phyloP scores from a whole-genome alignment of 768 basidiomycete genomes.

The Mycena leptocephala region DNA sequence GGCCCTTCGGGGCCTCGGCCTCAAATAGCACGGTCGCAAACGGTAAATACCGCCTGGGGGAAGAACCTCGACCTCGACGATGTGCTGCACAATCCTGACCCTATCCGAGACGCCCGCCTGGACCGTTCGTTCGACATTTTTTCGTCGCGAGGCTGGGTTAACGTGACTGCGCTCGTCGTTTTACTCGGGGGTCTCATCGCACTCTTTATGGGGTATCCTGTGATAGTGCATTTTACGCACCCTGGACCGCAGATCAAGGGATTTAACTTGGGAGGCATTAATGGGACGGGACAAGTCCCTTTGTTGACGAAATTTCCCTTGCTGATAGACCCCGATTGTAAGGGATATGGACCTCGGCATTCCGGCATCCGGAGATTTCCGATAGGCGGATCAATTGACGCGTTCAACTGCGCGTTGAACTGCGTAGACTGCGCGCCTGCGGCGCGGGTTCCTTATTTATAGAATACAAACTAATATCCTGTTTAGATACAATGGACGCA shows the following conservation, averaged over 20 bases:
- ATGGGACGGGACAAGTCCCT: conserved; percentile 91
- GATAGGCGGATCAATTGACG: too few species aligned
- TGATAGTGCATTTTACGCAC: conserved; percentile 72
- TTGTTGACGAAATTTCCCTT: conserved; percentile 75
- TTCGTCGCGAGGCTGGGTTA: conserved; percentile 88
- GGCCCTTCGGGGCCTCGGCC: conserved; percentile 53
- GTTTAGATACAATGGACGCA: too few species aligned
- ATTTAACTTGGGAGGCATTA: conserved; percentile 92
- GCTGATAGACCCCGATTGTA: conserved; percentile 83
- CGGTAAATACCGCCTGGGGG: conserved; percentile 84
- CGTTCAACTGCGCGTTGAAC: too few species aligned
- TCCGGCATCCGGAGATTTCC: too few species aligned
- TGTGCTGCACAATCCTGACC: conserved; percentile 93
- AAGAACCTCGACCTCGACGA: conserved; percentile 93
- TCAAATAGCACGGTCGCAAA: conserved; percentile 64
- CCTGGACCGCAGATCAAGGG: conserved; percentile 57
- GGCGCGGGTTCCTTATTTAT: too few species aligned
- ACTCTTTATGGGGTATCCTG: conserved; percentile 92
- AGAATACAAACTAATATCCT: too few species aligned
- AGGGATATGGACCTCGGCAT: too few species aligned
- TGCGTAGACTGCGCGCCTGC: too few species aligned
- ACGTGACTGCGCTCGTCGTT: conserved; percentile 79
- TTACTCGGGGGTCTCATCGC: conserved; percentile 79
- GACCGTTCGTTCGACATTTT: conserved; percentile 80
- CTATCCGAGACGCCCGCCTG: conserved; percentile 73